Percentiles rank a stretch among this genome's conserved stretches.
These are phyloP conservation scores for Ogataea neopini DNA, from an alignment of 805 yeast species.

Conservation along the genomic window DNA sequence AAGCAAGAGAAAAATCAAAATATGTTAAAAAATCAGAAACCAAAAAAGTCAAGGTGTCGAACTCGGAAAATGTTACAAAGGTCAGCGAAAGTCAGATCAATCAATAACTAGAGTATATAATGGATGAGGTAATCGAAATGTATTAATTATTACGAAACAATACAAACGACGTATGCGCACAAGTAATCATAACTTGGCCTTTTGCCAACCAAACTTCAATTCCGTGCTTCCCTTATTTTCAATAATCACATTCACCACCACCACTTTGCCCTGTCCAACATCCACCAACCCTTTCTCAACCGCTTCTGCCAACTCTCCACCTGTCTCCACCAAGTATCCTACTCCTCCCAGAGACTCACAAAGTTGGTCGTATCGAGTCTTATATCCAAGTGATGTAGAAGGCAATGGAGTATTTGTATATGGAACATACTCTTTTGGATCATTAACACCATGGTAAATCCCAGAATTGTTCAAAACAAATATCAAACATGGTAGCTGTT, in stretches of 20 bases:
- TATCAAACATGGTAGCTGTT: slow-evolving; percentile 52
- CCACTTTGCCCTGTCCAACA: slow-evolving; percentile 35
- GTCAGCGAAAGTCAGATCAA: neutral
- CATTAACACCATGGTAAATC: slow-evolving; percentile 62
- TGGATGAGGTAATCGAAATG: too few relatives aligned
- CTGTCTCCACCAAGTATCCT: slow-evolving; percentile 49
- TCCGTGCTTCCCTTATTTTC: slow-evolving; percentile 53
- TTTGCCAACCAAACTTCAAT: slow-evolving; percentile 68
- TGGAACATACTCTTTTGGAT: slow-evolving; percentile 20
- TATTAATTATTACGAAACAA: too few relatives aligned
- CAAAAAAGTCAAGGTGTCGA: slow-evolving; percentile 7
- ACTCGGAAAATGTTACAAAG: neutral
- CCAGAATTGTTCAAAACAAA: slow-evolving; percentile 76
- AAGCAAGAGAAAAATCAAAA: slow-evolving; percentile 27
- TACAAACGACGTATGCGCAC: too few relatives aligned
- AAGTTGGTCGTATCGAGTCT: slow-evolving; percentile 57
- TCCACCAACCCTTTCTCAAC: slow-evolving; percentile 39
- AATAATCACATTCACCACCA: slow-evolving; percentile 61
- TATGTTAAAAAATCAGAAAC: slow-evolving; percentile 24
- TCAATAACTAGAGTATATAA: too few relatives aligned
- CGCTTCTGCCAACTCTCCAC: slow-evolving; percentile 38
- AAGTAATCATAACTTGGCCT: slow-evolving; percentile 12
- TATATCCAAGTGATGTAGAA: slow-evolving; percentile 58
- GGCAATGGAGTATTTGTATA: slow-evolving; percentile 40
- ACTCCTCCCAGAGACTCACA: slow-evolving; percentile 57